Evolutionary conservation across 495 filamentous ascomycete species (phyloP).

Genomic region (Podospora conica): DNA sequence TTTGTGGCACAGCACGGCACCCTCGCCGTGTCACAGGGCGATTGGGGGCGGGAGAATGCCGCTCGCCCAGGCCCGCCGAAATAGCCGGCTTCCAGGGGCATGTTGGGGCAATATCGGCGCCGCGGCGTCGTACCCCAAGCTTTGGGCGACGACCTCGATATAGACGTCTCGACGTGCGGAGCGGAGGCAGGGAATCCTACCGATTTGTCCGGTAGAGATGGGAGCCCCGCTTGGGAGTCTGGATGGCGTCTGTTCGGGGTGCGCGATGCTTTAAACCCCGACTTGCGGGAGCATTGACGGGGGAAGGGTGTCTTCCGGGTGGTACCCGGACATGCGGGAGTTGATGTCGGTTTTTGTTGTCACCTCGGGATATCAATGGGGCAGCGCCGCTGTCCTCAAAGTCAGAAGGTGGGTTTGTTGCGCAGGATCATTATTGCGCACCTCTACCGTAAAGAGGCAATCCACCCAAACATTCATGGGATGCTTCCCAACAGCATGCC

Average conservation of each 20-base stretch:
- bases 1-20: not conserved
- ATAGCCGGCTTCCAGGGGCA: not conserved
- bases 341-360: not conserved
- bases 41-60: not conserved
- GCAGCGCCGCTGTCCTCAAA: not conserved
- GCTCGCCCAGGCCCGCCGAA: not conserved
- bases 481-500: too few species aligned
- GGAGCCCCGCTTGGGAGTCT: not conserved
- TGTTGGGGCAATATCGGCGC: not conserved
- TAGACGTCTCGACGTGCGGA: not conserved
- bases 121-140: not conserved
- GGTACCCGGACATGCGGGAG: not conserved
- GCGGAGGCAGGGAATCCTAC: not conserved
- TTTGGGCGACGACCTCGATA: not conserved
- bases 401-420: not conserved
- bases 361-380: not conserved
- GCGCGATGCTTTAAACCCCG: not conserved
- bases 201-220: not conserved
- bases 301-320: not conserved
- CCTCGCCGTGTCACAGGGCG: not conserved
- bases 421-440: not conserved
- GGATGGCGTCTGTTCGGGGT: not conserved
- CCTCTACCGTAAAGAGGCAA: not conserved
- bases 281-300: not conserved
- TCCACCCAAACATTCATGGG: not conserved